Conservation (phyloP, 176 grass and related monocot species). For the Calamus simplicifolius region DNA sequence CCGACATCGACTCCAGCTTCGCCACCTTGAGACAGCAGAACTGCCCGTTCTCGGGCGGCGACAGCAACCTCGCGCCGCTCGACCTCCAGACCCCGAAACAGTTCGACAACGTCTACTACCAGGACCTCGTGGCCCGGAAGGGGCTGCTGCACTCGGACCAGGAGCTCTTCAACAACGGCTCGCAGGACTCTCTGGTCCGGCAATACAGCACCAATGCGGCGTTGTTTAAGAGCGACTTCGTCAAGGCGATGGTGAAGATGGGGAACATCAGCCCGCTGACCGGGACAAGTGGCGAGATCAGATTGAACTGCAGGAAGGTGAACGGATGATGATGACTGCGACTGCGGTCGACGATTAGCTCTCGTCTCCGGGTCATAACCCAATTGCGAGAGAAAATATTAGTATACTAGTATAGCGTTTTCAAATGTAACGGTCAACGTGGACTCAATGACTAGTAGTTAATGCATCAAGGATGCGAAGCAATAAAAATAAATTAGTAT, state of each 20-base stretch:
- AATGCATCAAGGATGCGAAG: no score
- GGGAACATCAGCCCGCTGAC: slow-evolving; percentile 45
- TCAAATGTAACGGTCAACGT: no score
- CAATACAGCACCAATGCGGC: slow-evolving; percentile 42
- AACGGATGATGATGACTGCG: slow-evolving; percentile 20
- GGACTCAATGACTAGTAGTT: no score
- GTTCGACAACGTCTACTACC: slow-evolving; percentile 70
- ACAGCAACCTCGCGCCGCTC: slow-evolving; percentile 23
- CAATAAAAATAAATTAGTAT: no score
- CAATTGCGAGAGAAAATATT: no score
- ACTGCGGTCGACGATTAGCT: no score
- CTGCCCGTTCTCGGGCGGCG: slow-evolving; percentile 24
- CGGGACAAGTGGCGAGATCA: slow-evolving; percentile 54
- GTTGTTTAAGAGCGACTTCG: slow-evolving; percentile 48
- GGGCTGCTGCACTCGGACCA: slow-evolving; percentile 83
- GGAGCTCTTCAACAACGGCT: slow-evolving; percentile 64
- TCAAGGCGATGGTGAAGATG: slow-evolving; percentile 54
- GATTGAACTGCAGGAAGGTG: slow-evolving; percentile 53
- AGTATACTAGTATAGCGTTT: no score
- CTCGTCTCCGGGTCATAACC: no score
- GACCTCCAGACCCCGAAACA: slow-evolving; percentile 26
- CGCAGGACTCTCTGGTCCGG: slow-evolving; percentile 37
- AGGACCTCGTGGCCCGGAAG: slow-evolving; percentile 31
- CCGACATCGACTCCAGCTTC: slow-evolving; percentile 28
- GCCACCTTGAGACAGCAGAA: not conserved